Conservation (phyloP, 2,329 filamentous ascomycete species). For the Plectosphaerella sp. region DNA sequence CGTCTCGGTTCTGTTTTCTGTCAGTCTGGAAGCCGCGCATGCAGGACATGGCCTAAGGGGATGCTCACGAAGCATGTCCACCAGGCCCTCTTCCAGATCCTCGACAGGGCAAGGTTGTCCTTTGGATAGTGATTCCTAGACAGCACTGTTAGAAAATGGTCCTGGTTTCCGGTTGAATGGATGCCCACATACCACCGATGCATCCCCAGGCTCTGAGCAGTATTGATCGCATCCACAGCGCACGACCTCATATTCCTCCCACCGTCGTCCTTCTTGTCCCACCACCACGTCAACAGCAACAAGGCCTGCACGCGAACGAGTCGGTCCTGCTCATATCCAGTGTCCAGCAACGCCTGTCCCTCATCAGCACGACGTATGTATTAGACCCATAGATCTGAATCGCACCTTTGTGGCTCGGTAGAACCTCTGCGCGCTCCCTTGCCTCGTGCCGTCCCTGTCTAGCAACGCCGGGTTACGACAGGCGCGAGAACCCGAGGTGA, state of each 20-base stretch:
- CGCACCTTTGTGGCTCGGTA: constrained; percentile 9
- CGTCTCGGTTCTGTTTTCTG: constrained; percentile 7
- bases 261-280: constrained; percentile 13
- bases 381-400: too few relatives aligned
- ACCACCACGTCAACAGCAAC: constrained; percentile 12
- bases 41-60: not conserved
- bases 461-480: constrained; percentile 10
- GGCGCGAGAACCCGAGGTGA: constrained; percentile 9
- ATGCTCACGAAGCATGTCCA: constrained; percentile 9
- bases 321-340: constrained; percentile 9
- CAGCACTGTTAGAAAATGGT: not conserved
- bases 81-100: constrained; percentile 12
- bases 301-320: constrained; percentile 7
- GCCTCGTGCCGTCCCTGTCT: constrained; percentile 7
- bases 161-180: not conserved
- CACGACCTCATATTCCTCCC: constrained; percentile 11
- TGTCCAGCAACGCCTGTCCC: constrained; percentile 7
- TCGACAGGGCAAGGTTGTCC: not conserved
- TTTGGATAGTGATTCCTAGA: constrained; percentile 5
- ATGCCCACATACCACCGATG: constrained; percentile 8
- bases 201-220: constrained; percentile 13
- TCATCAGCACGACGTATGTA: not conserved
- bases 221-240: constrained; percentile 11
- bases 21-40: not conserved
- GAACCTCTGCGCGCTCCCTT: constrained; percentile 8